Conservation (phyloP, 2,329 filamentous ascomycete genomes). For the Fusarium musae region DNA sequence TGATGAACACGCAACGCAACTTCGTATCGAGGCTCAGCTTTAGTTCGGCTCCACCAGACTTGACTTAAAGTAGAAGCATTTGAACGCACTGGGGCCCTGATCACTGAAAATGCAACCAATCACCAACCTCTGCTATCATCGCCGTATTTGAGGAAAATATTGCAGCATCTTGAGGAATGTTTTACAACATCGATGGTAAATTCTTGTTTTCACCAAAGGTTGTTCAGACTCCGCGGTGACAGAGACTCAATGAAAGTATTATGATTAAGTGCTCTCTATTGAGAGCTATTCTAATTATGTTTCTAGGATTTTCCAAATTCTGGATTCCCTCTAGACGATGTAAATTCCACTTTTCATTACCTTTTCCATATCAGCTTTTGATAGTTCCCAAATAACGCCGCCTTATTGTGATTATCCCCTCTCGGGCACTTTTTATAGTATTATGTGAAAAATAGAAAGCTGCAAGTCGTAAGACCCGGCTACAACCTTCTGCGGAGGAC, state of each 20-base stretch:
- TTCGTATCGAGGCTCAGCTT: not conserved
- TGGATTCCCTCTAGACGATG: rapidly evolving
- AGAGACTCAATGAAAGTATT: not conserved
- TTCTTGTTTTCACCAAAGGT: too few species aligned
- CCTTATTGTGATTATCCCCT: not conserved
- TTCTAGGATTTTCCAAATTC: too few species aligned
- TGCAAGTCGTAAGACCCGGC: not conserved
- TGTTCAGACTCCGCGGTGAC: too few species aligned
- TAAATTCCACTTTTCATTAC: not conserved
- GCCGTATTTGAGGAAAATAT: too few species aligned
- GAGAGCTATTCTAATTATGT: not conserved
- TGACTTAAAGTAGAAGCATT: conserved; percentile 21
- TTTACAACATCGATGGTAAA: too few species aligned
- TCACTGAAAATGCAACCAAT: not conserved
- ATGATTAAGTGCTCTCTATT: not conserved
- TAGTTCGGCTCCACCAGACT: not conserved
- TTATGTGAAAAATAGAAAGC: not conserved
- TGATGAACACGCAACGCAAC: not conserved
- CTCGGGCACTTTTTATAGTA: not conserved
- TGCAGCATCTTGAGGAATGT: too few species aligned
- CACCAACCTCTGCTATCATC: not conserved
- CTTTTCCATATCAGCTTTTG: rapidly evolving
- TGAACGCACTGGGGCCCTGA: conserved; percentile 6
- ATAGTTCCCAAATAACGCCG: rapidly evolving
- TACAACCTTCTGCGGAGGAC: not conserved